Percentiles rank a stretch among this genome's conserved stretches.
Evolutionary conservation across 1,139 yeast species (phyloP).

Genomic region (Pichia sp.): DNA sequence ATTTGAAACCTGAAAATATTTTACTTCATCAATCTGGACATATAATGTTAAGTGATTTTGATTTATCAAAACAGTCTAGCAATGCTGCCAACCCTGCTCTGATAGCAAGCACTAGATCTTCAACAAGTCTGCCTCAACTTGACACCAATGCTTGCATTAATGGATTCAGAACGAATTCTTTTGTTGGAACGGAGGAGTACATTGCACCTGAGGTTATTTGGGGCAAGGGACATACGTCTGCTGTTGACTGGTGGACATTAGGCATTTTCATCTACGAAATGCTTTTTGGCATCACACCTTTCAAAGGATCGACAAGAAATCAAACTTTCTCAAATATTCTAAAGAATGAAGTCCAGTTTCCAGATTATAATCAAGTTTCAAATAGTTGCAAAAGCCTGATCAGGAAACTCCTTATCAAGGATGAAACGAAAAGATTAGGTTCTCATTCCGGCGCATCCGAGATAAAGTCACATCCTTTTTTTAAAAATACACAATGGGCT

Average conservation of each 20-base stretch:
- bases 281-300: constrained; percentile 94
- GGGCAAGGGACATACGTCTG: constrained; percentile 95
- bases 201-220: constrained; percentile 97
- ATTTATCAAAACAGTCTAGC: constrained; percentile 84
- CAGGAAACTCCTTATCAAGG: constrained; percentile 77
- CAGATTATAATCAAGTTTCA: constrained; percentile 45
- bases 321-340: constrained; percentile 84
- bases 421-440: constrained; percentile 83
- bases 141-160: constrained; percentile 95
- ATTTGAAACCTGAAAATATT: constrained; percentile 92
- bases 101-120: constrained; percentile 27
- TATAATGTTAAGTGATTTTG: constrained; percentile 96
- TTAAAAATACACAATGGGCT: constrained; percentile 94
- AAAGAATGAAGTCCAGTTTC: constrained; percentile 75
- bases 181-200: constrained; percentile 97
- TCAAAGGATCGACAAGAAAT: constrained; percentile 84
- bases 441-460: constrained; percentile 94
- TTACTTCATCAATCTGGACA: constrained; percentile 93
- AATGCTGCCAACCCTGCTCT: constrained; percentile 53
- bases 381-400: constrained; percentile 75
- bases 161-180: constrained; percentile 92
- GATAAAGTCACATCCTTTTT: constrained; percentile 82
- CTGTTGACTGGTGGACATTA: constrained; percentile 99
- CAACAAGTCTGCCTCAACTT: constrained; percentile 40
- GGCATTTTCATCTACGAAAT: constrained; percentile 90